These are phyloP conservation scores for Biscogniauxia mediterranea DNA, from an alignment of 2,329 filamentous ascomycete genomes.

Conservation along the genomic window DNA sequence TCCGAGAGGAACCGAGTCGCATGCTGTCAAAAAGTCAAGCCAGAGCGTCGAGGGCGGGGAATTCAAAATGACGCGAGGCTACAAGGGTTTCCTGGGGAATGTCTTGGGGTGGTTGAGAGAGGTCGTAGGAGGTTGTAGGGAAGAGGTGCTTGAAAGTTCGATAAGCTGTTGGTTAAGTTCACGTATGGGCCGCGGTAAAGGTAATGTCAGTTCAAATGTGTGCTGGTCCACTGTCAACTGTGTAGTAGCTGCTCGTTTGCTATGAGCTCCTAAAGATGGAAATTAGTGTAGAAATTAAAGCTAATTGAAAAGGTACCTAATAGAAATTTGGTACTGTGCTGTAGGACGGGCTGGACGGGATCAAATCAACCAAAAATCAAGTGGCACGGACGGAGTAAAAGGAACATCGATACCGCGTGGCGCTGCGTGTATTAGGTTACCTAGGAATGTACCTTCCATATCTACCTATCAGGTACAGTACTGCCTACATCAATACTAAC, in stretches of 20 bases:
- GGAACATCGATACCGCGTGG: background rate
- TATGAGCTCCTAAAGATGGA: background rate
- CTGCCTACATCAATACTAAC: no score
- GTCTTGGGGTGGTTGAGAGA: background rate
- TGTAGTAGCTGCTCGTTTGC: background rate
- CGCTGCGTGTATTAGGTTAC: background rate
- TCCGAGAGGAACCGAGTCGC: constrained; percentile 12
- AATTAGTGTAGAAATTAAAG: background rate
- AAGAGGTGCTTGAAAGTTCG: background rate
- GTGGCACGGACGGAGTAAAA: background rate
- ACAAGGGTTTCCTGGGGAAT: background rate
- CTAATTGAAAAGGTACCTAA: background rate
- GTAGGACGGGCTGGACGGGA: no score
- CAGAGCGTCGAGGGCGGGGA: constrained; percentile 4
- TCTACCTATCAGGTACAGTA: no score
- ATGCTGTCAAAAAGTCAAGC: constrained; percentile 12
- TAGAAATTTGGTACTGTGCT: background rate
- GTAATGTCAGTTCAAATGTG: background rate
- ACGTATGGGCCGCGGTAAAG: background rate
- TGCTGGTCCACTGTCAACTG: background rate
- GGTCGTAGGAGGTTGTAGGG: background rate
- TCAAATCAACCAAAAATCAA: background rate
- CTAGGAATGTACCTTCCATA: no score
- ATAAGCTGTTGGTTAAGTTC: background rate
- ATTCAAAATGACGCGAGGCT: background rate